Base-by-base conservation (phyloP, 139 green algal genomes). In the Eudorina sp. region DNA sequence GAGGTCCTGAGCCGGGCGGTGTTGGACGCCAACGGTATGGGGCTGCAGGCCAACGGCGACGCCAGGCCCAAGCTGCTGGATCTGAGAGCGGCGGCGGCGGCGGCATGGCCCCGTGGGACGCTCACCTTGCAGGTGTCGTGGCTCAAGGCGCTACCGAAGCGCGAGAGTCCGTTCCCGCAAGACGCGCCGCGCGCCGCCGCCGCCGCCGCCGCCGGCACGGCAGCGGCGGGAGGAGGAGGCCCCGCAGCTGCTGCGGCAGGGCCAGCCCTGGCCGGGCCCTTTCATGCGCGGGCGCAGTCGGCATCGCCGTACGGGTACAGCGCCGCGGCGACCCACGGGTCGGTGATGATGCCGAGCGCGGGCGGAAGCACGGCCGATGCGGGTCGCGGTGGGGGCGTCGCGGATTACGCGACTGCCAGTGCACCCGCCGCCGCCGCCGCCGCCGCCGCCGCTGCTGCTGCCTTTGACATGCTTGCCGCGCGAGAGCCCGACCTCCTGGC, bases 101-200 rank as follows among this genome's bases (percentile, higher is more conserved):
- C 69, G 74, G 29, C 4, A 0, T 64, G 58, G 41, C 11, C 66
- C 36, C 66, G 66, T 2, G 82, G 82, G 7, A 80, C 82, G 45
- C 46, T 88, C 6, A 79, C 41, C 64, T 27, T 88, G 82, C 82
- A 88, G 79, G 77, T 81, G 45, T 66, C 60, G 3, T 87, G 81
- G 81, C 62, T 87, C 21, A 87, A 87, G 64, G 81, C 81, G 3
- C 31, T 53, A 31, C 45, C 81, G 2, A 87, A 87, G 60, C 27
- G n/a, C 8, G 21, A 45, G 13, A 87, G 64, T 43, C 81, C 81
- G 25, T 87, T 87, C 60, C 81, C 81, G 7, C 64, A 87, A 23
- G 81, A 78, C 46, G 64, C 79, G 29, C 41, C 4, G 23, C 34
- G 53, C 19, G 76, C 76, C 0, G 36, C 51, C 16, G 58, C 58